Conservation (phyloP, 352 stramenopile genomes). For the Pythium volutum region DNA sequence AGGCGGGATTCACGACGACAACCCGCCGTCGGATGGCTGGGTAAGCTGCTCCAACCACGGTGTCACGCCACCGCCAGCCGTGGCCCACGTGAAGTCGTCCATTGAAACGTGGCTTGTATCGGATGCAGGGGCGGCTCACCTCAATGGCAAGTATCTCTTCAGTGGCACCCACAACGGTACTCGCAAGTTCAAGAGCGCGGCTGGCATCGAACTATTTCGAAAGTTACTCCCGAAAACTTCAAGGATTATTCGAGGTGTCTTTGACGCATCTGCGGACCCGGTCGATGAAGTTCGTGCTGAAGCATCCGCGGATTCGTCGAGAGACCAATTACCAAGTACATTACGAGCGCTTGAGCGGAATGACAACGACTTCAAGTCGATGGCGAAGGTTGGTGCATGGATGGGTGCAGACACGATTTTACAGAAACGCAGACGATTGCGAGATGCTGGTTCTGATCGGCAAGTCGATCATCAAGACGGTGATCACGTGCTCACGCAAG, state of each 20-base stretch:
- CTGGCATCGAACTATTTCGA: slow-evolving; percentile 69
- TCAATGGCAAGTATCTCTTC: slow-evolving; percentile 69
- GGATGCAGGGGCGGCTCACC: slow-evolving; percentile 43
- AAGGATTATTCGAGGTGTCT: slow-evolving; percentile 38
- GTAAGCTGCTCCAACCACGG: slow-evolving; percentile 53
- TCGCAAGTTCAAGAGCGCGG: slow-evolving; percentile 56
- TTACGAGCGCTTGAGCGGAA: slow-evolving; percentile 40
- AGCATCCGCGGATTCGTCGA: not conserved
- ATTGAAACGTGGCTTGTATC: slow-evolving; percentile 60
- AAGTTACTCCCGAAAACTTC: slow-evolving; percentile 52
- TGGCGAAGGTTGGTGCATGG: slow-evolving; percentile 64
- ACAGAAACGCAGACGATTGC: slow-evolving; percentile 36
- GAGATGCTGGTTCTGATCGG: slow-evolving; percentile 22
- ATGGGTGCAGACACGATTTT: slow-evolving; percentile 49
- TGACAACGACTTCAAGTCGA: slow-evolving; percentile 50
- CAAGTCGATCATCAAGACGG: slow-evolving; percentile 30
- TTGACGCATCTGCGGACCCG: slow-evolving; percentile 13
- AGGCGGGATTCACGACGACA: slow-evolving; percentile 7
- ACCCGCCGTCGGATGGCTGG: slow-evolving; percentile 48
- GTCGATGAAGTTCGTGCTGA: not conserved
- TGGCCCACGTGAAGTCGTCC: slow-evolving; percentile 38
- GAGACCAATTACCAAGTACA: slow-evolving; percentile 28
- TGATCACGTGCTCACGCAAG: slow-evolving; percentile 45
- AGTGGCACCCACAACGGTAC: slow-evolving; percentile 50
- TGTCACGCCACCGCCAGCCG: slow-evolving; percentile 29